A percentile compares a stretch with the other conserved stretches of the same genome.
Conservation (phyloP, 2,329 filamentous ascomycete genomes). For the Raffaelea arxii region DNA sequence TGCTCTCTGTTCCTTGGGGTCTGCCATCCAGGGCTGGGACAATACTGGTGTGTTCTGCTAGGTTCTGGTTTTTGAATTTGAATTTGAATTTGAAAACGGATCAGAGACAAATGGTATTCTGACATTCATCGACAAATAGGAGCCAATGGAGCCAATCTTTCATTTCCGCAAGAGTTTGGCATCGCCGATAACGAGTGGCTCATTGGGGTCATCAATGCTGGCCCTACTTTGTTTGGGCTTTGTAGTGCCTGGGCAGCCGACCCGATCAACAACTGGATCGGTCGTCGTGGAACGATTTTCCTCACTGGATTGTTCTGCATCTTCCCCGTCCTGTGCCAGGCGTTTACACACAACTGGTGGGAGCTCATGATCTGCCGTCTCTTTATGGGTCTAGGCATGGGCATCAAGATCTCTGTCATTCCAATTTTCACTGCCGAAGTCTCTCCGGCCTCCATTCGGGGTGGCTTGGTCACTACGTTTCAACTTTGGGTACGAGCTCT, state of each 20-base stretch:
- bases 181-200: constrained; percentile 20
- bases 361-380: constrained; percentile 58
- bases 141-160: constrained; percentile 37
- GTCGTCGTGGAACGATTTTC: constrained; percentile 28
- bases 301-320: constrained; percentile 32
- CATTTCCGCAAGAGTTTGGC: constrained; percentile 33
- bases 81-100: background rate
- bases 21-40: constrained; percentile 10
- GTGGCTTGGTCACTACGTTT: constrained; percentile 44
- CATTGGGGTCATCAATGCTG: constrained; percentile 1
- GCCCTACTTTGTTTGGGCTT: constrained; percentile 27
- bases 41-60: background rate
- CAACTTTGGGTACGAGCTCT: constrained; percentile 46
- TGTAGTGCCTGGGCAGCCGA: constrained; percentile 41
- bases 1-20: constrained; percentile 33
- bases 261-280: constrained; percentile 32
- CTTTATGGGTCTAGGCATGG: constrained; percentile 59
- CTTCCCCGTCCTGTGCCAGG: constrained; percentile 52
- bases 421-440: constrained; percentile 46
- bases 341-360: constrained; percentile 56
- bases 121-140: no score
- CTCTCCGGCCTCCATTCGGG: constrained; percentile 40
- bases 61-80: background rate
- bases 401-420: constrained; percentile 37
- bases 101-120: no score